Base-by-base conservation (phyloP, 257 asterid genomes). In the Apocynum venetum region DNA sequence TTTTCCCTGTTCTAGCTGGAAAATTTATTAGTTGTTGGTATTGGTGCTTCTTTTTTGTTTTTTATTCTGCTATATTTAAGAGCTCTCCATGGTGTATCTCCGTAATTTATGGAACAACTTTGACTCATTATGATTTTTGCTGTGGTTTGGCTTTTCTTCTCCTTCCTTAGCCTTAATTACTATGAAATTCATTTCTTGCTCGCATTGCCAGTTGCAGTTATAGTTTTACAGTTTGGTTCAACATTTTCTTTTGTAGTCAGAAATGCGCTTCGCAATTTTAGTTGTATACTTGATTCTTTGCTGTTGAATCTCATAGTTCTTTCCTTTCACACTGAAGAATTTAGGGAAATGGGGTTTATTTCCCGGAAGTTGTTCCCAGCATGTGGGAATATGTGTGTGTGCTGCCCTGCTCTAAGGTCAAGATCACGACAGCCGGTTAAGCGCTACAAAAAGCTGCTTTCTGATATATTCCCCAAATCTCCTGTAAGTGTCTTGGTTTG, bases 381-480 rank as follows among this genome's bases (percentile, higher is more conserved):
- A 83, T 96, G 99, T 83, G 99, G 87, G 91, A 93, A 91, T 85
- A 91, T 96, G 98, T 96, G 99, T 80, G 89, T 96, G 1, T 96
- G 99, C 90, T 96, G 99, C 82, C 99, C 99, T 78, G 97, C 99
- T 72, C 83, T 96, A 85, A 90, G 99, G 89, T 91, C 99, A 11
- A 88, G 97, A 74, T 96, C 99, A 52, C 92, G 98, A 67, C 98
- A 93, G 40, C 99, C 98, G 10, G 97, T 96, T 35, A 96, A 91
- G 86, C 97, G 99, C 3, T 96, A 93, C 91, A 96, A 92, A 93
- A 90, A 93, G 77, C 86, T 93, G 89, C 97, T 96, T 47, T 88
- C 99, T 66, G 99, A 93, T 65, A 89, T 91, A 80, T 96, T 96
- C 82, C 99, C 99, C 25, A 96, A 91, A 82, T 83, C 96, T 59